Evolutionary conservation across 495 filamentous ascomycete genomes (phyloP).

Genomic region (Penicillium goetzii): DNA sequence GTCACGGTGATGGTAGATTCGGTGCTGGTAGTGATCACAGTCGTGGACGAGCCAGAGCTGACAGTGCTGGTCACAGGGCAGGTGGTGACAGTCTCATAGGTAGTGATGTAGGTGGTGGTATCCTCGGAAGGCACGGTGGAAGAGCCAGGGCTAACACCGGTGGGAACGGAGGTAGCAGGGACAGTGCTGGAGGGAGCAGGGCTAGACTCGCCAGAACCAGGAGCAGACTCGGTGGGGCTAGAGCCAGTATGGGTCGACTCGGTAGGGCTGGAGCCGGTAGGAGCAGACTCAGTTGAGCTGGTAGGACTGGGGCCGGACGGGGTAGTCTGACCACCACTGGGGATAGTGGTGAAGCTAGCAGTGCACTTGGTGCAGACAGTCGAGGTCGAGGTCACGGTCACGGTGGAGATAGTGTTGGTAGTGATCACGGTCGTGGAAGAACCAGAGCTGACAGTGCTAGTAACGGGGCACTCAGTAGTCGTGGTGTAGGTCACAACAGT

Average conservation of each 20-base stretch:
- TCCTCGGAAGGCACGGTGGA: conserved; percentile 21
- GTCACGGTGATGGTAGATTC: conserved; percentile 39
- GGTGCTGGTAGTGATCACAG: conserved; percentile 42
- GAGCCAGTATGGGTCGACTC: no score
- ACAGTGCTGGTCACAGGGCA: conserved; percentile 47
- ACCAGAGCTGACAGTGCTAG: conserved; percentile 31
- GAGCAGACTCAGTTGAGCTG: neutral
- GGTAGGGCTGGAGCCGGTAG: neutral
- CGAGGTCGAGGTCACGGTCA: conserved; percentile 29
- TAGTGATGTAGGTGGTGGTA: conserved; percentile 33
- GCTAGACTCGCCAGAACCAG: conserved; percentile 6
- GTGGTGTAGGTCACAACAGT: conserved; percentile 39
- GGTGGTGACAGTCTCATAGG: conserved; percentile 46
- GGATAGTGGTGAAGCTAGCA: conserved; percentile 36
- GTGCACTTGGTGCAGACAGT: conserved; percentile 14
- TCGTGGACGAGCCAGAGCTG: conserved; percentile 38
- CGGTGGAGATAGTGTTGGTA: conserved; percentile 30
- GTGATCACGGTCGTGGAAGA: conserved; percentile 13
- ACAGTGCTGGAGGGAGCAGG: conserved; percentile 19
- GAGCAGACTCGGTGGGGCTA: conserved; percentile 1
- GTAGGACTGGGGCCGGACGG: conserved; percentile 23
- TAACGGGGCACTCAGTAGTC: conserved; percentile 58
- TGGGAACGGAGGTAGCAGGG: conserved; percentile 10
- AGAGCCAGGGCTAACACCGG: conserved; percentile 19
- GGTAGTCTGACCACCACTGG: conserved; percentile 5